These are phyloP conservation scores for Sugiyamaella castrensis DNA, from an alignment of 1,139 yeast species.

Conservation along the genomic window DNA sequence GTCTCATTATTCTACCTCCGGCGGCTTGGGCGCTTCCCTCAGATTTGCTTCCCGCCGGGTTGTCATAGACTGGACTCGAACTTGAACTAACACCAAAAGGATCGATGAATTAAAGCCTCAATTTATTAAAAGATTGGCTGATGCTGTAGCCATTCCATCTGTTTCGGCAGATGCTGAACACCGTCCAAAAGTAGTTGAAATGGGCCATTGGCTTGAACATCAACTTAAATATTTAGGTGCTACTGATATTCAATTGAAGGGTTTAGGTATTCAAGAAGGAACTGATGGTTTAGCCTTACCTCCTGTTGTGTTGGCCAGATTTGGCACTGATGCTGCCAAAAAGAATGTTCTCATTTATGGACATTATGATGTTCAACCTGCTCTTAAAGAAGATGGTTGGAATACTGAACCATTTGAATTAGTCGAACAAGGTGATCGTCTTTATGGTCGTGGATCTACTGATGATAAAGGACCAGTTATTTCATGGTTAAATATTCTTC, in stretches of 20 bases:
- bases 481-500: constrained; percentile 91
- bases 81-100: constrained; percentile 13
- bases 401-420: constrained; percentile 82
- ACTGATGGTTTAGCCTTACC: constrained; percentile 71
- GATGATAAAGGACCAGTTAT: constrained; percentile 98
- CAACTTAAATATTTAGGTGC: constrained; percentile 75
- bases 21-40: background rate
- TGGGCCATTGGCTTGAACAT: constrained; percentile 75
- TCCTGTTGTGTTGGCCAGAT: constrained; percentile 86
- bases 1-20: background rate
- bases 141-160: constrained; percentile 91
- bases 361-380: constrained; percentile 98
- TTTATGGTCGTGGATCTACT: constrained; percentile 92
- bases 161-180: constrained; percentile 87
- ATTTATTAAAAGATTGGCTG: constrained; percentile 49
- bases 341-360: constrained; percentile 92
- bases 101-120: constrained; percentile 35
- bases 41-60: background rate
- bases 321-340: constrained; percentile 73
- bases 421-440: constrained; percentile 56
- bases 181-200: constrained; percentile 77
- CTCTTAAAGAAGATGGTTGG: constrained; percentile 92
- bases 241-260: constrained; percentile 73
- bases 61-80: background rate
- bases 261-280: constrained; percentile 86